Base-by-base conservation (phyloP, 176 grass and related monocot species). In the Oryza officinalis region DNA sequence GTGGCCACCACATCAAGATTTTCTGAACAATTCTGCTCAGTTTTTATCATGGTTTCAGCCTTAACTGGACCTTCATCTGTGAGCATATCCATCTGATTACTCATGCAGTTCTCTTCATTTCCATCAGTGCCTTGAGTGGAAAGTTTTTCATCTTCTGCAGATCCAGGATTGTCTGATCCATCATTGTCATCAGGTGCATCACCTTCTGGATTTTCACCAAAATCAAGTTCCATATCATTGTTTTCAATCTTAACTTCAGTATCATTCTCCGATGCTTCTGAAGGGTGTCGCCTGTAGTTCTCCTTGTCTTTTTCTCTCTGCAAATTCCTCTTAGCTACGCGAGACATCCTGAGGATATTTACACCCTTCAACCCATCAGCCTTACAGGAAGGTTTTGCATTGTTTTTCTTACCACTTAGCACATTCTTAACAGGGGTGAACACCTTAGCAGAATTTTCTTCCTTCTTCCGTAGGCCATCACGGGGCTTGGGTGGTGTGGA, bases 221-320 rank as follows among this genome's bases (percentile, higher is more conserved):
- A 98, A 83, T 98, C 89, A 82, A 98, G 93, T 61, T 98, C 96
- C 96, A 98, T 92, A 45, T 94, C 93, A 84, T 94, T 94, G 70
- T 94, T 94, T 86, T 92, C 90, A 38, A 94, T 92, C 81, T 90
- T 92, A 75, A 94, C 93, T 78, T 94, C 87, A 65, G 90, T 77
- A 27, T 86, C 87, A 35, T 94, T 90, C 80, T 88, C 93, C 71
- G 85, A 74, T 74, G 90, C 80, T 74, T 92, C 87, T 30, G 75
- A n/a, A 15, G 88, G 81, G 54, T 89, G 86, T 8, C 93, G 88
- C 73, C 96, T 93, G 69, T 98, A 98, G 65, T 98, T 98, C 60
- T 95, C 89, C 87, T 98, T 94, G 47, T 92, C 93, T 75, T 74
- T 98, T 66, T 95, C 93, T 89, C 93, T 93, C 78, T 89, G 90